Percentiles rank a stretch among this genome's conserved stretches.
Evolutionary conservation across 2,329 filamentous ascomycete species (phyloP).

Genomic region (Calonectria pseudoreteaudii): DNA sequence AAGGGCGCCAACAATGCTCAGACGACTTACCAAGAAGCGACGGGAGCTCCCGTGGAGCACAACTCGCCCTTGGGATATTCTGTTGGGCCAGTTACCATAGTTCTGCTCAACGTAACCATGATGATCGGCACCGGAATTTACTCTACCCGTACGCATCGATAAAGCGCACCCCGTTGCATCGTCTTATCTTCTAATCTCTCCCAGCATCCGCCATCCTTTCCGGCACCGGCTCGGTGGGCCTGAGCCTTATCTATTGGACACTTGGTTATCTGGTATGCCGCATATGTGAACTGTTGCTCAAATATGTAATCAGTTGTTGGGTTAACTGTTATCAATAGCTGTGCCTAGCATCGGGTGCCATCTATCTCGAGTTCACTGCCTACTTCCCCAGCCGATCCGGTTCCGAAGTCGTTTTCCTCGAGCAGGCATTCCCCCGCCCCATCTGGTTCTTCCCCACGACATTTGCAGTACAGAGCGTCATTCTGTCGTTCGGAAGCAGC

Average conservation of each 20-base stretch:
- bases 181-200: neutral
- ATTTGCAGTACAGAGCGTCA: slow-evolving; percentile 19
- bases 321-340: slow-evolving; percentile 3
- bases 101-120: slow-evolving; percentile 18
- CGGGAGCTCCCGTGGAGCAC: slow-evolving; percentile 15
- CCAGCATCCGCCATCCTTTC: slow-evolving; percentile 14
- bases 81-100: slow-evolving; percentile 12
- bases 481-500: slow-evolving; percentile 18
- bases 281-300: neutral
- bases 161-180: neutral
- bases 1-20: slow-evolving; percentile 17
- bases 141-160: slow-evolving; percentile 14
- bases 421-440: slow-evolving; percentile 17
- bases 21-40: slow-evolving; percentile 18
- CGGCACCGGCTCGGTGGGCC: slow-evolving; percentile 17
- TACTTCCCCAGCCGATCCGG: slow-evolving; percentile 23
- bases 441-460: slow-evolving; percentile 22
- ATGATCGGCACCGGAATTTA: slow-evolving; percentile 24
- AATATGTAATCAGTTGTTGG: neutral
- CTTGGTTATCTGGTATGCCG: slow-evolving; percentile 15
- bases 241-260: slow-evolving; percentile 19
- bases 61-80: slow-evolving; percentile 18
- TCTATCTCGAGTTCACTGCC: slow-evolving; percentile 19
- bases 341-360: slow-evolving; percentile 13
- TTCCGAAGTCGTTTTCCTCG: slow-evolving; percentile 21